A percentile compares a stretch with the other conserved stretches of the same genome.
Conservation (phyloP, 257 asterid species). For the Petrea volubilis region DNA sequence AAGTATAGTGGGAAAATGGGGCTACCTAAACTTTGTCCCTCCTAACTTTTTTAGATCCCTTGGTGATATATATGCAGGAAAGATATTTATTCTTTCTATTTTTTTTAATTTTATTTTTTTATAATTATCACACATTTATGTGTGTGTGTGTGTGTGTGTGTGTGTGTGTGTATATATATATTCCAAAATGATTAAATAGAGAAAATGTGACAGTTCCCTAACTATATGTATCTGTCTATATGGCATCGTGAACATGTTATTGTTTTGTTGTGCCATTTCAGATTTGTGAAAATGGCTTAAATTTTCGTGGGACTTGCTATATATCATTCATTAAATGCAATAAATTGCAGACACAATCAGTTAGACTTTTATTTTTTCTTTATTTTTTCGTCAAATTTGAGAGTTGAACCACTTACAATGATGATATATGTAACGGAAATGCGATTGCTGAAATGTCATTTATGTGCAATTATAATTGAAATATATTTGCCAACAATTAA, state of each 20-base stretch:
- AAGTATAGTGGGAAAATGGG: not conserved
- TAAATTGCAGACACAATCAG: not conserved
- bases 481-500: too few species aligned
- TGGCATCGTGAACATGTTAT: not conserved
- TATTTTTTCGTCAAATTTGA: too few species aligned
- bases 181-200: not conserved
- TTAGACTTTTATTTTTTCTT: too few species aligned
- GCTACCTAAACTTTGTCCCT: slow-evolving; percentile 4
- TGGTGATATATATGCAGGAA: not conserved
- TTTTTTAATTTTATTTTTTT: too few species aligned
- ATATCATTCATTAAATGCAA: not conserved
- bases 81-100: not conserved
- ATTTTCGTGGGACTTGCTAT: not conserved
- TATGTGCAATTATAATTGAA: too few species aligned
- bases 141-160: too few species aligned
- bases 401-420: too few species aligned
- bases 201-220: not conserved
- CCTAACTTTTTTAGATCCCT: not conserved
- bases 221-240: not conserved
- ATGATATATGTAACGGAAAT: too few species aligned
- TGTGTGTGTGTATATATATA: not conserved
- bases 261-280: not conserved
- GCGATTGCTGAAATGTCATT: too few species aligned
- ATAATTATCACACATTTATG: too few species aligned
- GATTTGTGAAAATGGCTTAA: not conserved